Evolutionary conservation across 192 early-diverging fungal species (phyloP).

Genomic region (Umbelopsis vinacea): DNA sequence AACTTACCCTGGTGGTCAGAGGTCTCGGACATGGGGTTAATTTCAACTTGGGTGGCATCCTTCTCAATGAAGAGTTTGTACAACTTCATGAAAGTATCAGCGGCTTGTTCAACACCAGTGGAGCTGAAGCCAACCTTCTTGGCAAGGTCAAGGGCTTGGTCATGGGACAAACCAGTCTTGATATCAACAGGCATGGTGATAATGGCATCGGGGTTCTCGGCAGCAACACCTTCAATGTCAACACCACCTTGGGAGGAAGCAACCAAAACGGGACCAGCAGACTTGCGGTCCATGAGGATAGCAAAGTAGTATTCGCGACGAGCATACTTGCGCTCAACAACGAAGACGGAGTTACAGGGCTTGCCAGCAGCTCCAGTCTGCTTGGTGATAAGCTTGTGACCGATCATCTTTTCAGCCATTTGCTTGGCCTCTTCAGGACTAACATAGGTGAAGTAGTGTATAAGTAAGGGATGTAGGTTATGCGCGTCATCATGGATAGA

Average conservation of each 20-base stretch:
- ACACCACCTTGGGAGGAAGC: slow-evolving; percentile 98
- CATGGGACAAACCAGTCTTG: slow-evolving; percentile 76
- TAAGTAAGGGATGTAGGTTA: background rate
- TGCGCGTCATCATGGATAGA: too few relatives aligned
- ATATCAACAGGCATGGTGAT: slow-evolving; percentile 92
- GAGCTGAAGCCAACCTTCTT: slow-evolving; percentile 89
- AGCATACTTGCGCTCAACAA: slow-evolving; percentile 96
- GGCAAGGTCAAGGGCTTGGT: slow-evolving; percentile 79
- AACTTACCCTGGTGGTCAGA: slow-evolving; percentile 75
- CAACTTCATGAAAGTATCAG: slow-evolving; percentile 87
- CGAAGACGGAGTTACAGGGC: slow-evolving; percentile 90
- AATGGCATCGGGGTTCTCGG: slow-evolving; percentile 95
- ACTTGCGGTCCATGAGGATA: slow-evolving; percentile 94
- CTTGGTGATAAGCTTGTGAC: slow-evolving; percentile 97
- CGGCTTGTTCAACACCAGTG: slow-evolving; percentile 81
- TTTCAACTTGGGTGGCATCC: slow-evolving; percentile 98
- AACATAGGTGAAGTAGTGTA: slow-evolving; percentile 4
- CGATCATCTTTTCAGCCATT: slow-evolving; percentile 94
- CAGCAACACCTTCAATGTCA: slow-evolving; percentile 96
- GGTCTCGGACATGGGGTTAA: slow-evolving; percentile 97
- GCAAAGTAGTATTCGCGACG: slow-evolving; percentile 99
- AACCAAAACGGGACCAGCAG: slow-evolving; percentile 93
- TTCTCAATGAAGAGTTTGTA: slow-evolving; percentile 98
- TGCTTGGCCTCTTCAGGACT: slow-evolving; percentile 87
- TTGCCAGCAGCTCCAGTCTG: slow-evolving; percentile 96